These are phyloP conservation scores for Emergomyces orientalis DNA, from an alignment of 2,329 filamentous ascomycete species.

Conservation along the genomic window DNA sequence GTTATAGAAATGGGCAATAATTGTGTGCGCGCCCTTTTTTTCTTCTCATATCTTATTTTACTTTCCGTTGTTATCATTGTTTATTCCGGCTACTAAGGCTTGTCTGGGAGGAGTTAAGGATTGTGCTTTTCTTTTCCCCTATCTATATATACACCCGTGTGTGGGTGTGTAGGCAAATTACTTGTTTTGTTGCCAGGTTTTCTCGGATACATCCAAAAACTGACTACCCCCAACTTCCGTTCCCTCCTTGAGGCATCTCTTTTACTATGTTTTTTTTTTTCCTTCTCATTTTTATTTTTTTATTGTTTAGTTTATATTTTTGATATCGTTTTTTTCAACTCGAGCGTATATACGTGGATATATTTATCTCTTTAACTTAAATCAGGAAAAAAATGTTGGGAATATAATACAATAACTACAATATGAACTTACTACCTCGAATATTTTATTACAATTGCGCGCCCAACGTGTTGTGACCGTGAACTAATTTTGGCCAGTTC, in stretches of 20 bases:
- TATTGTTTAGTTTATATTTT: not conserved
- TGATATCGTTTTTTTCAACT: not conserved
- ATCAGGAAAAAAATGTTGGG: not conserved
- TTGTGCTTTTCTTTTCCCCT: not conserved
- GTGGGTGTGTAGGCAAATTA: not conserved
- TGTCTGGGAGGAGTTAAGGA: not conserved
- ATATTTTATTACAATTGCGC: no score
- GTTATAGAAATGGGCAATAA: not conserved
- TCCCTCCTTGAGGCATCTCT: not conserved
- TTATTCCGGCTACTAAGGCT: not conserved
- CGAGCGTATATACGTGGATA: not conserved
- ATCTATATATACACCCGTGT: no score
- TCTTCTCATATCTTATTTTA: not conserved
- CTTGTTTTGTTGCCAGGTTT: not conserved
- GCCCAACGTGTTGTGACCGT: no score
- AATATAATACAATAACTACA: not conserved
- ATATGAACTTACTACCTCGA: not conserved
- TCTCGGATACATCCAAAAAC: not conserved
- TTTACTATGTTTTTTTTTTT: not conserved
- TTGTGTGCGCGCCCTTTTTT: not conserved
- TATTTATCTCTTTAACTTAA: not conserved
- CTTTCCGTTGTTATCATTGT: not conserved
- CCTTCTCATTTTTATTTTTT: not conserved
- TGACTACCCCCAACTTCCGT: not conserved
- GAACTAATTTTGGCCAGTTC: no score